Evolutionary conservation across 2,329 filamentous ascomycete species (phyloP).

Genomic region (Metarhizium rileyi): DNA sequence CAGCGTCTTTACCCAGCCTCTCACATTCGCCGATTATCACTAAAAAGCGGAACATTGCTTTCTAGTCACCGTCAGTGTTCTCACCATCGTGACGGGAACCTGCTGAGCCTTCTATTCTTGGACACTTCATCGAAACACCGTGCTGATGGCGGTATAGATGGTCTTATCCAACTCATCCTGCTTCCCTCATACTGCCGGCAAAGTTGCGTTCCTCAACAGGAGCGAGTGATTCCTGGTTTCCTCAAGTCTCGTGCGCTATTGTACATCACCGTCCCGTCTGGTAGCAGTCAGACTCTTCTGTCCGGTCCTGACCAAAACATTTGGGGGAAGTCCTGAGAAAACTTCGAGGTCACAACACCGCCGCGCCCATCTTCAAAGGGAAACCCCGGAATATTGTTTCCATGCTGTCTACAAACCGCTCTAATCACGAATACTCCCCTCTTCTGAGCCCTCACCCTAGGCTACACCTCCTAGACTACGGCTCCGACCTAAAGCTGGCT

Average conservation of each 20-base stretch:
- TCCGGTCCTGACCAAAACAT: neutral
- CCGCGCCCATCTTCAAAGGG: constrained; percentile 28
- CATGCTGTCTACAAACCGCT: constrained; percentile 45
- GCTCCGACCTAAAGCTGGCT: constrained; percentile 27
- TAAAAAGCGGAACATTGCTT: neutral
- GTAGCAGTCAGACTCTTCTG: neutral
- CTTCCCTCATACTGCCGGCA: neutral
- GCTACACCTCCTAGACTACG: constrained; percentile 42
- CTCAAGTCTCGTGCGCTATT: neutral
- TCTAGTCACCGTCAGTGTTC: neutral
- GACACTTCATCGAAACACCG: neutral
- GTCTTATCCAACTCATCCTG: neutral
- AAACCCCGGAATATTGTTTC: constrained; percentile 25
- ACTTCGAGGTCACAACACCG: neutral
- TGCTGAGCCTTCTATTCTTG: neutral
- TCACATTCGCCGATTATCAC: neutral
- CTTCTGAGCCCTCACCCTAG: constrained; percentile 51
- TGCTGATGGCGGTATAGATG: neutral
- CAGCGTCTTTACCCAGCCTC: neutral
- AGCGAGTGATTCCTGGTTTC: neutral
- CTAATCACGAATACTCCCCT: constrained; percentile 31
- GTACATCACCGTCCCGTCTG: neutral
- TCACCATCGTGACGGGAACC: neutral
- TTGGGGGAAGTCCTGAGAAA: neutral
- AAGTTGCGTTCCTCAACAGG: neutral